Evolutionary conservation across 2,329 filamentous ascomycete genomes (phyloP).

Genomic region (Sporothrix brasiliensis): DNA sequence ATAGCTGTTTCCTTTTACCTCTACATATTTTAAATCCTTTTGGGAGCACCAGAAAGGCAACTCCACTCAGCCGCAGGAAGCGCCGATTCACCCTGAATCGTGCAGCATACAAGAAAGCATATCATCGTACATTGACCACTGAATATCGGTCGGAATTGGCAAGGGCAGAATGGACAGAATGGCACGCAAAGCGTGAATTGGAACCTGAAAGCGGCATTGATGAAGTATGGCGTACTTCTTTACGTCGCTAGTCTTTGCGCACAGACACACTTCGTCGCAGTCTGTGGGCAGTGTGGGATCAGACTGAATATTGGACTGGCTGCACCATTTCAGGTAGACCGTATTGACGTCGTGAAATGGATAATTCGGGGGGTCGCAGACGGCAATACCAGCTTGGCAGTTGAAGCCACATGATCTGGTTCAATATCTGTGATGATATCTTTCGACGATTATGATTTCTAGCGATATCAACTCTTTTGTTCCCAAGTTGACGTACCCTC

Average conservation of each 20-base stretch:
- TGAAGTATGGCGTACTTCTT: neutral
- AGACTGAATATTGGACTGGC: neutral
- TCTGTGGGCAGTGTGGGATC: neutral
- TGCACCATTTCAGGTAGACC: neutral
- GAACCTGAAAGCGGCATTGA: no score
- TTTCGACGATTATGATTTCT: no score
- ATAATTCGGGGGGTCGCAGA: neutral
- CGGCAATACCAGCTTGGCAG: neutral
- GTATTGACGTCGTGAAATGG: neutral
- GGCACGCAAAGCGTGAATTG: neutral
- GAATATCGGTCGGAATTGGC: neutral
- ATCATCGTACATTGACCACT: no score
- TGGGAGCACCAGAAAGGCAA: neutral
- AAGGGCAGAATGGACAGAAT: neutral
- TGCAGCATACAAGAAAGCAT: constrained; percentile 34
- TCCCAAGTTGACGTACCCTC: neutral
- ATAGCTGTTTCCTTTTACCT: neutral
- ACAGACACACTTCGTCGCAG: neutral
- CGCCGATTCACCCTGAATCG: constrained; percentile 38
- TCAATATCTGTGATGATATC: neutral
- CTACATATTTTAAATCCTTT: neutral
- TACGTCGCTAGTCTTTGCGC: neutral
- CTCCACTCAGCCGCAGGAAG: constrained; percentile 19
- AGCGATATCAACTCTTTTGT: neutral
- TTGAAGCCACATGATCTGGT: neutral